phyloP scores from a whole-genome alignment of 495 filamentous ascomycete species.

The Aspergillus nidulans region DNA sequence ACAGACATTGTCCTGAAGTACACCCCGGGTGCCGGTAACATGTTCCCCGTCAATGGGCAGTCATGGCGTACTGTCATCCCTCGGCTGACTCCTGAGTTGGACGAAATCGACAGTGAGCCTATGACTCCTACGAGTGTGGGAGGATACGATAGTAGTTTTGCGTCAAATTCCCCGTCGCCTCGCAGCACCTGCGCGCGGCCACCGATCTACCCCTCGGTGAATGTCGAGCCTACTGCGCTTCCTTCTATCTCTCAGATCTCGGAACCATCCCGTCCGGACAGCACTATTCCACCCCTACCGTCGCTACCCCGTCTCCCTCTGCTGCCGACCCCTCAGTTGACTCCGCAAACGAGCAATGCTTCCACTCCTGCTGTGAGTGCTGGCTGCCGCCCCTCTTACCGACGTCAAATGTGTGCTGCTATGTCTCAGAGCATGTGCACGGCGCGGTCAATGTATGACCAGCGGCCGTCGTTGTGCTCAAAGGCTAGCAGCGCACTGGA shows the following conservation, averaged over 20 bases:
- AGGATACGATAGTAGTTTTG: conserved; percentile 26
- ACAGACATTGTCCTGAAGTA: conserved; percentile 82
- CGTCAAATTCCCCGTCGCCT: conserved; percentile 34
- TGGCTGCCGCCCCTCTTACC: conserved; percentile 47
- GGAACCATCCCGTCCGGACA: conserved; percentile 48
- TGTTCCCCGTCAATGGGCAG: conserved; percentile 32
- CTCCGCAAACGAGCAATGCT: conserved; percentile 68
- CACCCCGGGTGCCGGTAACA: conserved; percentile 54
- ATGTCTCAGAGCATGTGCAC: conserved; percentile 67
- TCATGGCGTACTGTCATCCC: conserved; percentile 75
- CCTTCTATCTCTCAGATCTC: conserved; percentile 33
- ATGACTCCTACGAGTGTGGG: conserved; percentile 28
- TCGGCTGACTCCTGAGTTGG: conserved; percentile 66
- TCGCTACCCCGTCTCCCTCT: conserved; percentile 56
- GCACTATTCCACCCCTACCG: conserved; percentile 21
- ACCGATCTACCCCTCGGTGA: conserved; percentile 5
- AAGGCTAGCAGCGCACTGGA: conserved; percentile 46
- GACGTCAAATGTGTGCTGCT: conserved; percentile 69
- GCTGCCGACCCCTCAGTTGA: conserved; percentile 74
- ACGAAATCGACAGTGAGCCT: conserved; percentile 32
- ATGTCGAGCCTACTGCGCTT: conserved; percentile 17
- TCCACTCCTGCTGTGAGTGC: conserved; percentile 91
- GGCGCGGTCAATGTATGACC: conserved; percentile 58
- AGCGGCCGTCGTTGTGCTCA: conserved; percentile 45
- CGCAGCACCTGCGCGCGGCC: conserved; percentile 23